Conservation (phyloP, 192 early-diverging fungal genomes). For the Geranomyces michiganensis region DNA sequence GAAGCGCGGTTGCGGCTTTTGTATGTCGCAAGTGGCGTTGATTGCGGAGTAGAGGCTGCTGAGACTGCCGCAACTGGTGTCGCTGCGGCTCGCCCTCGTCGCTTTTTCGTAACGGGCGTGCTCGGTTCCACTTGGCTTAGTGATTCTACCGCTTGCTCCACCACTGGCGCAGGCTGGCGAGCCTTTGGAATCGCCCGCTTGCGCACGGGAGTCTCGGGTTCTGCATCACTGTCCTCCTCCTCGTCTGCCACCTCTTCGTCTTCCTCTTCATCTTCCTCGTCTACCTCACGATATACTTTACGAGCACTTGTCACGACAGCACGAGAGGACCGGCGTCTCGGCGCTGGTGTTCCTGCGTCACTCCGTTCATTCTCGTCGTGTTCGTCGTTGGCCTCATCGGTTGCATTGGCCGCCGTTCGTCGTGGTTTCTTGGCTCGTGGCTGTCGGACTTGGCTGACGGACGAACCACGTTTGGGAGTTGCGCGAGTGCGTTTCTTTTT, state of each 20-base stretch:
- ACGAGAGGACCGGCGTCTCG: conserved; percentile 31
- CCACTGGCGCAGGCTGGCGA: too few species aligned
- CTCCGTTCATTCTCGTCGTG: conserved; percentile 28
- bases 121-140: too few species aligned
- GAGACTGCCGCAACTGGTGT: too few species aligned
- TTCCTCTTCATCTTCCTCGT: conserved; percentile 36
- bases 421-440: conserved; percentile 3
- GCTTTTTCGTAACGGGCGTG: too few species aligned
- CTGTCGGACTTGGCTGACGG: not conserved
- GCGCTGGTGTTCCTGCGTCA: conserved; percentile 14
- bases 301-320: conserved; percentile 14
- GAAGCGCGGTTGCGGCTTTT: conserved; percentile 3
- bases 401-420: not conserved
- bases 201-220: not conserved
- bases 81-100: too few species aligned
- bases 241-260: not conserved
- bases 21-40: conserved; percentile 3
- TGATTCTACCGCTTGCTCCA: too few species aligned
- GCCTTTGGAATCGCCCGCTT: too few species aligned
- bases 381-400: not conserved
- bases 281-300: conserved; percentile 15
- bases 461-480: not conserved
- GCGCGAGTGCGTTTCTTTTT: conserved; percentile 12
- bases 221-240: not conserved
- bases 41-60: too few species aligned